Conservation (phyloP, 805 yeast species). For the Yarrowia hollandica region DNA sequence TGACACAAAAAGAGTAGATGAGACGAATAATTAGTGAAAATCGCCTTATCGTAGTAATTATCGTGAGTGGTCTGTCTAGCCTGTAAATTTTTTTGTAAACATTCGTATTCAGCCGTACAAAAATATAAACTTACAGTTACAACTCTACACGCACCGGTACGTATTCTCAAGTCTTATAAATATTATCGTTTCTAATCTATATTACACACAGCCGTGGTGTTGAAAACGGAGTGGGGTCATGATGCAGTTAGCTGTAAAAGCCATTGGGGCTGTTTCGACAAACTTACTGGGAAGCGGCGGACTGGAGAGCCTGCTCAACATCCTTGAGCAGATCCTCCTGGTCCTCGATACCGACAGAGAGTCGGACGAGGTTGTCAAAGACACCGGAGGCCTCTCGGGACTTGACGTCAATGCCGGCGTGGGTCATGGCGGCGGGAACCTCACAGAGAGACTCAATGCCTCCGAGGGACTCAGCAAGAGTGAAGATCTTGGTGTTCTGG, state of each 20-base stretch:
- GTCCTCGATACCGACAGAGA: constrained; percentile 87
- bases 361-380: constrained; percentile 75
- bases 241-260: too few relatives aligned
- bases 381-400: constrained; percentile 80
- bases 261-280: too few relatives aligned
- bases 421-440: constrained; percentile 91
- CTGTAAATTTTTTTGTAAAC: too few relatives aligned
- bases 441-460: constrained; percentile 84
- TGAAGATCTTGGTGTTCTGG: constrained; percentile 70
- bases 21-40: too few relatives aligned
- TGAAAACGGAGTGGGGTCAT: constrained; percentile 14
- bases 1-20: neutral
- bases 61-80: too few relatives aligned
- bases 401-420: constrained; percentile 80
- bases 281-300: constrained; percentile 13
- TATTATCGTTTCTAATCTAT: constrained; percentile 21
- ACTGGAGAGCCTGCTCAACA: constrained; percentile 63
- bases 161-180: neutral
- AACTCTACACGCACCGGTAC: neutral
- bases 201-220: constrained; percentile 23
- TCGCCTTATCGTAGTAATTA: too few relatives aligned
- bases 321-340: constrained; percentile 72
- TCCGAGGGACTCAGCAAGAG: constrained; percentile 87
- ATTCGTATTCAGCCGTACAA: too few relatives aligned
- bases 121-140: too few relatives aligned